A percentile compares a stretch with the other conserved stretches of the same genome.
These are phyloP conservation scores for Gastrolobium bilobum DNA, from an alignment of 306 rosid species.

Conservation along the genomic window DNA sequence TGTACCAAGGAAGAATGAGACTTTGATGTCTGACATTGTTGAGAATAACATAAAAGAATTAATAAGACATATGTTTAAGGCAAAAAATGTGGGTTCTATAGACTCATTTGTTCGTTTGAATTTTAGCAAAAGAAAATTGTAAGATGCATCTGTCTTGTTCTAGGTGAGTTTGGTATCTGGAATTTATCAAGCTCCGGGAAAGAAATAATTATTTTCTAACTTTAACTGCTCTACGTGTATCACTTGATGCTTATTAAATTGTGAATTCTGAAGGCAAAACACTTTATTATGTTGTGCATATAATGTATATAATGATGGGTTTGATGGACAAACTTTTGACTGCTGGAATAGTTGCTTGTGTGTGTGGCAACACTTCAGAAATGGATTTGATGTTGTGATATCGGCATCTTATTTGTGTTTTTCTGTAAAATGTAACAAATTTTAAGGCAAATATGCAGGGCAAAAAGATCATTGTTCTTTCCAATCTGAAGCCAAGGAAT, in stretches of 20 bases:
- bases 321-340: not conserved
- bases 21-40: not conserved
- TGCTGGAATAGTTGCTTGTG: conserved; percentile 4
- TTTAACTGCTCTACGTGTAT: not conserved
- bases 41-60: not conserved
- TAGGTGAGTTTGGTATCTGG: conserved; percentile 1
- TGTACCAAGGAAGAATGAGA: not conserved
- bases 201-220: conserved; percentile 19
- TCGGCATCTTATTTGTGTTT: conserved; percentile 4
- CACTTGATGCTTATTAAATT: conserved; percentile 3
- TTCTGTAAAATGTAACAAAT: conserved; percentile 13
- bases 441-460: conserved; percentile 59
- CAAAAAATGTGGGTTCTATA: not conserved
- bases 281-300: conserved; percentile 8
- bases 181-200: not conserved
- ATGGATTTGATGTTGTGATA: conserved; percentile 13
- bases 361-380: not conserved
- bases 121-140: not conserved
- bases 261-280: not conserved
- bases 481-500: conserved; percentile 92
- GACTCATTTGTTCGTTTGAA: conserved; percentile 23
- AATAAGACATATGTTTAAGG: not conserved
- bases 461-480: conserved; percentile 75
- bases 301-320: conserved; percentile 18
- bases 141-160: conserved; percentile 1